Base-by-base conservation (phyloP, 225 moss, liverwort and hornwort genomes). In the Ulota crispa region DNA sequence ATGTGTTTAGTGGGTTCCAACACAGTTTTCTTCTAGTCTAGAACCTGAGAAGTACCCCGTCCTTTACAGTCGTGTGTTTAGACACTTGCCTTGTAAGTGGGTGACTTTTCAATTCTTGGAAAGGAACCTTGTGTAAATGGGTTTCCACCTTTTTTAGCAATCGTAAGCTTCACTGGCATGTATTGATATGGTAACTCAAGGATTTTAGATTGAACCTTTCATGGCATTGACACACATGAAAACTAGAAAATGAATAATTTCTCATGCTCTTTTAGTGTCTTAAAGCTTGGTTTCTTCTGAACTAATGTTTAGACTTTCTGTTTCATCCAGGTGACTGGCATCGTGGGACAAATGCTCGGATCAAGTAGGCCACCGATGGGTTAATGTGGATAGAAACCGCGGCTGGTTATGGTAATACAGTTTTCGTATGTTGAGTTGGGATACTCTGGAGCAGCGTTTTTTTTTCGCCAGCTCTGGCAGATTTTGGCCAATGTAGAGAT, bases 331-430 rank as follows among this genome's bases (percentile, higher is more conserved):
- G 95, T 95, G 69, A 95, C 97, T 41, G 95, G 93, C 65, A 95
- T 97, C 37, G 95, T 97, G 26, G 97, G 97, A 75, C 93, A 93
- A 85, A 95, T 97, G 95, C 87, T 97, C 18, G 95, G 97, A 67
- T 95, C 93, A 32, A 94, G 82, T 56, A 92, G 89, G 78, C 93
- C 96, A 64, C 90, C 90, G 24, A 88, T 91, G 84, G 88, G 90
- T 80, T 85, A 73, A 73, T 64, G 30, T 41, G 71, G 27, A 21
- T 42, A 52, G 61, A 7, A 66, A 26, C 59, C 12, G 37, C 30
- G 15, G 21, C 57, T 36, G 30, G 34, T 57, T 9, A 43, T 53
- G 60, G 57, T 70, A 45, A 27, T 73, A 27, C 55, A 20, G 4
- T 55, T 64, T 59, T 70, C 42, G 53, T 69, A 55, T 81, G 63